A percentile compares a stretch with the other conserved stretches of the same genome.
These are phyloP conservation scores for Sporothrix globosa DNA, from an alignment of 2,329 filamentous ascomycete genomes.

Conservation along the genomic window DNA sequence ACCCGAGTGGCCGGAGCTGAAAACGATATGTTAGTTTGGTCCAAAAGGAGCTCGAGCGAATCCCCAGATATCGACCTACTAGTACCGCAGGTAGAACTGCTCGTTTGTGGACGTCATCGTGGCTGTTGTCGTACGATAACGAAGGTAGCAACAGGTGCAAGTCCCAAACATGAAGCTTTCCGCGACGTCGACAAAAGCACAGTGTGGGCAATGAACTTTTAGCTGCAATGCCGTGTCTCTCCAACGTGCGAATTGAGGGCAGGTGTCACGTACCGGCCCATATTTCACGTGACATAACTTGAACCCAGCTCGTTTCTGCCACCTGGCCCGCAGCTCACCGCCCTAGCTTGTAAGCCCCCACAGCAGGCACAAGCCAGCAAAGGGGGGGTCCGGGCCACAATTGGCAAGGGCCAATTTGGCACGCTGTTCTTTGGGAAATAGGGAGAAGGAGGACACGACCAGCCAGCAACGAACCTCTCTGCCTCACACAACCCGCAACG, in stretches of 20 bases:
- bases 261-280: slow-evolving; percentile 2
- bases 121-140: slow-evolving; percentile 23
- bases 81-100: slow-evolving; percentile 95
- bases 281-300: slow-evolving; percentile 31
- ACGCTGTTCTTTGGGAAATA: slow-evolving; percentile 36
- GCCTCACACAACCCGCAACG: slow-evolving; percentile 29
- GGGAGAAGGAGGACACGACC: slow-evolving; percentile 23
- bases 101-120: slow-evolving; percentile 68
- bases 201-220: not conserved
- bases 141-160: not conserved
- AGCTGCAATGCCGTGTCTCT: not conserved
- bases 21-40: not conserved
- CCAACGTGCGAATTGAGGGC: slow-evolving; percentile 18
- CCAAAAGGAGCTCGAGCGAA: not conserved
- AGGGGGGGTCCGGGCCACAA: slow-evolving; percentile 30
- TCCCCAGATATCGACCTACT: slow-evolving; percentile 64
- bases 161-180: slow-evolving; percentile 27
- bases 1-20: slow-evolving; percentile 93
- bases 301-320: slow-evolving; percentile 33
- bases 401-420: slow-evolving; percentile 34
- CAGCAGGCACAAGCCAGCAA: slow-evolving; percentile 34
- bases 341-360: slow-evolving; percentile 28
- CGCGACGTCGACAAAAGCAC: slow-evolving; percentile 4
- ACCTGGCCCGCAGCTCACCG: slow-evolving; percentile 35
- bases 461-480: slow-evolving; percentile 30